phyloP scores from a whole-genome alignment of 441 rosid species.

The Adansonia grandidieri region DNA sequence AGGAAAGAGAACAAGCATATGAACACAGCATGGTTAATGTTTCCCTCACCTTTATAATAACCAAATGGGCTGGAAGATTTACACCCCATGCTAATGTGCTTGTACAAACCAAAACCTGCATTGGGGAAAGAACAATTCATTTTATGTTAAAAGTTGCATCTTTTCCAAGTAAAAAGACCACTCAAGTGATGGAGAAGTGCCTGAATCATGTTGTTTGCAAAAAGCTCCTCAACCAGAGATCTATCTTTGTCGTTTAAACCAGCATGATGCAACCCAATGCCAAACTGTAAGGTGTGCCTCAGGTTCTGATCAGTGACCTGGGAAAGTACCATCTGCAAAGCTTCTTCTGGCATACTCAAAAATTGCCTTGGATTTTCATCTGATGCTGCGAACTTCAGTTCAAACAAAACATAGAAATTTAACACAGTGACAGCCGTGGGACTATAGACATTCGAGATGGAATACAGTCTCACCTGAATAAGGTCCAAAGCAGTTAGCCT shows the following conservation, averaged over 20 bases:
- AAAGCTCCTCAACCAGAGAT: slow-evolving; percentile 95
- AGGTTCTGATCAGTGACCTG: slow-evolving; percentile 96
- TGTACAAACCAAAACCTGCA: slow-evolving; percentile 92
- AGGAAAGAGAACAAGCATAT: background rate
- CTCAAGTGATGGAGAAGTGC: slow-evolving; percentile 41
- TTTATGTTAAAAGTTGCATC: background rate
- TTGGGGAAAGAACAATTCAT: slow-evolving; percentile 27
- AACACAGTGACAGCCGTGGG: slow-evolving; percentile 25
- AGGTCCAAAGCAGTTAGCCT: slow-evolving; percentile 98
- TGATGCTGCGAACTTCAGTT: slow-evolving; percentile 84
- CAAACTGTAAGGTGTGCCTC: slow-evolving; percentile 95
- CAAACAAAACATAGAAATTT: slow-evolving; percentile 31
- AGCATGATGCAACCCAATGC: slow-evolving; percentile 98
- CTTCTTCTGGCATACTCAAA: slow-evolving; percentile 84
- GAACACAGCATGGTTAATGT: background rate
- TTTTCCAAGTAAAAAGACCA: slow-evolving; percentile 19
- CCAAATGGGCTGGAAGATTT: slow-evolving; percentile 98
- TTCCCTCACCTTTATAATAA: slow-evolving; percentile 83
- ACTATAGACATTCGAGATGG: slow-evolving; percentile 21
- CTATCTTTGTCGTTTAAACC: slow-evolving; percentile 96
- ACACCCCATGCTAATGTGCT: slow-evolving; percentile 99
- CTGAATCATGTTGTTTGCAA: slow-evolving; percentile 97
- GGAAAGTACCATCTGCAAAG: slow-evolving; percentile 92
- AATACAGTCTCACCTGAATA: slow-evolving; percentile 72
- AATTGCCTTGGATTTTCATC: slow-evolving; percentile 96